Evolutionary conservation across 2,329 filamentous ascomycete species (phyloP), one percentile per base, ranked within the genome.

Genomic region (Neofusicoccum sp.): DNA sequence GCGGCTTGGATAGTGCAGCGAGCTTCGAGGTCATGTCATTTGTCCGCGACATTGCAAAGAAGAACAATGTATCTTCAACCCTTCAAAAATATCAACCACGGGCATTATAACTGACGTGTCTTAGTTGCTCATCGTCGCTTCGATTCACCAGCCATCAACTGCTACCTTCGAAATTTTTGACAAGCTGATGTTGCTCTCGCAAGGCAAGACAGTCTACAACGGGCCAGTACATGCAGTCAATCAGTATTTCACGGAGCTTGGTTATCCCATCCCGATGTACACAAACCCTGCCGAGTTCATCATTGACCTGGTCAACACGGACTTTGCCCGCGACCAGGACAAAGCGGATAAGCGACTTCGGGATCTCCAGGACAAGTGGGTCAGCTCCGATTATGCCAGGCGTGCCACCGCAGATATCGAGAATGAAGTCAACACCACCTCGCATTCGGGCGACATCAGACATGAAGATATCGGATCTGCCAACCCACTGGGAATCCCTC

Each of bases 71-170:
- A 67, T 63, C 81, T 63, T 20, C n/a, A 14, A 33, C 24, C 6
- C 16, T 48, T 1, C 20, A 44, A 6, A n/a, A 2, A 14, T 11
- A 11, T 30, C 16, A 4, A 5, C 16, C 20, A 30, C 20, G 20
- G 20, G 20, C 20, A 20, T 2, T 20, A 20, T 20, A 31, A 28
- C 47, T 41, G 6, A 58, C 11, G 2, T 24, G 3, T n/a, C 26
- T 43, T 54, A 89, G 84, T 79, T 95, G 62, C 85, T 95, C 62
- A 85, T 95, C 31, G 86, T 96, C 62, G 89, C 89, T 3, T 91
- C 88, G 40, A 95, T 96, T 63, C 91, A 96, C 71, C 91, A 96
- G 70, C 91, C 91, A 0, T 93, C 90, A 0, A 90, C 89, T 0
- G 83, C 86, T 0, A 93, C 89, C 0, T 96, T 91, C 67, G 82